These are phyloP conservation scores for Hypoxylon sp. DNA, from an alignment of 2,329 filamentous ascomycete genomes.

Conservation along the genomic window DNA sequence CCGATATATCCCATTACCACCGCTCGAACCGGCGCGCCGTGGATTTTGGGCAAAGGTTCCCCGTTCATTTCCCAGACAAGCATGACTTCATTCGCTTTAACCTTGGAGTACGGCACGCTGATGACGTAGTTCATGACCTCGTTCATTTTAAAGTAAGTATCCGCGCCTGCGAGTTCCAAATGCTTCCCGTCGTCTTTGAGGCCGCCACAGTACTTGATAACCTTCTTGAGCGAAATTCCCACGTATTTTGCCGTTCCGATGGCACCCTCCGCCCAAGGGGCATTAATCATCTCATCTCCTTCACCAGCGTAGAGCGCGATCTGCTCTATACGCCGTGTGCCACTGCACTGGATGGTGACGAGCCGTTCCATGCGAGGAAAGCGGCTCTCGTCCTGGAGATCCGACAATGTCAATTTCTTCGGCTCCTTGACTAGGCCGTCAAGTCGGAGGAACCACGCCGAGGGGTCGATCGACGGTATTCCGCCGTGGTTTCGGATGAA, in stretches of 20 bases:
- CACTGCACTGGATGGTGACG: constrained; percentile 77
- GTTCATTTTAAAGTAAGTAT: constrained; percentile 80
- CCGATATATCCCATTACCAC: constrained; percentile 78
- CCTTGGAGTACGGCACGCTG: constrained; percentile 76
- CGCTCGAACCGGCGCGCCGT: constrained; percentile 74
- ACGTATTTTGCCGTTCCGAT: constrained; percentile 75
- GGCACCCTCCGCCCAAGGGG: constrained; percentile 75
- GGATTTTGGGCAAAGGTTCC: constrained; percentile 73
- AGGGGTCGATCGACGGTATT: constrained; percentile 74
- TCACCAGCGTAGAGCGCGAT: constrained; percentile 76
- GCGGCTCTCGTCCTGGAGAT: constrained; percentile 70
- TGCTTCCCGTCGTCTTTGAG: constrained; percentile 69
- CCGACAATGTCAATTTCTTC: constrained; percentile 68
- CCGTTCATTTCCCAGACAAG: constrained; percentile 82
- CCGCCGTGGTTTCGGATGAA: constrained; percentile 82
- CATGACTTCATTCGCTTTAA: constrained; percentile 76
- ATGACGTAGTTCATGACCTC: constrained; percentile 77
- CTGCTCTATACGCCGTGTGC: constrained; percentile 78
- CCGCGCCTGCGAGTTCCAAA: constrained; percentile 77
- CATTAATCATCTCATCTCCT: constrained; percentile 72
- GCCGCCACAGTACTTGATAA: constrained; percentile 79
- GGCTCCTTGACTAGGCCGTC: constrained; percentile 74
- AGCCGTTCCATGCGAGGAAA: constrained; percentile 73
- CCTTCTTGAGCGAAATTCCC: constrained; percentile 76
- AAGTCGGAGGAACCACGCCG: constrained; percentile 67